Percentiles rank a stretch among this genome's conserved stretches.
Evolutionary conservation across 345 rosid species (phyloP).

Genomic region (Aurinia saxatilis): DNA sequence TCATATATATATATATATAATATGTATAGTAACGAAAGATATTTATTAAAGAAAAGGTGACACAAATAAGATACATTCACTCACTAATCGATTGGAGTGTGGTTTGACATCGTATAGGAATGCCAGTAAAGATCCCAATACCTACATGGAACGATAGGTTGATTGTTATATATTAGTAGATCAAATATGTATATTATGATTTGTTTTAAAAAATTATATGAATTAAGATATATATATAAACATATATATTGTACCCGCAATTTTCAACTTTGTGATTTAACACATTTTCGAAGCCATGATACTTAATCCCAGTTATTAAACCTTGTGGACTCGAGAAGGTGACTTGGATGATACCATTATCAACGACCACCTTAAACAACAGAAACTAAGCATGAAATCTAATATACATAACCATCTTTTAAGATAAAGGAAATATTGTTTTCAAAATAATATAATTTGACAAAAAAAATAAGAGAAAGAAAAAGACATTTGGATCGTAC

Average conservation of each 20-base stretch:
- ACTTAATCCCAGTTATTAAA: slow-evolving; percentile 46
- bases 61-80: not conserved
- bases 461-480: not conserved
- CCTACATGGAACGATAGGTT: slow-evolving; percentile 19
- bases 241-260: slow-evolving; percentile 59
- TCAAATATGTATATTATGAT: no score
- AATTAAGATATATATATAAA: not conserved
- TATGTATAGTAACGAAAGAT: not conserved
- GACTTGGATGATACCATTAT: slow-evolving; percentile 59
- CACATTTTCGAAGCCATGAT: slow-evolving; percentile 52
- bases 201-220: no score
- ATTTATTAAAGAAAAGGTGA: not conserved
- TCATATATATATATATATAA: not conserved
- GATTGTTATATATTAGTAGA: no score
- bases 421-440: no score
- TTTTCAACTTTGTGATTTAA: slow-evolving; percentile 33
- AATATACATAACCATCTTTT: not conserved
- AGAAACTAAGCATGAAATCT: not conserved
- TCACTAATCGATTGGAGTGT: slow-evolving; percentile 35
- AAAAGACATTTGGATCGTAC: slow-evolving; percentile 10
- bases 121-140: slow-evolving; percentile 91
- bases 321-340: slow-evolving; percentile 60
- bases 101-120: slow-evolving; percentile 28
- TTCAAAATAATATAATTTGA: not conserved
- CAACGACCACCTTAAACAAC: slow-evolving; percentile 50